A percentile compares a stretch with the other conserved stretches of the same genome.
These are phyloP conservation scores for Fusarium fujikuroi DNA, from an alignment of 2,329 filamentous ascomycete species.

Conservation along the genomic window DNA sequence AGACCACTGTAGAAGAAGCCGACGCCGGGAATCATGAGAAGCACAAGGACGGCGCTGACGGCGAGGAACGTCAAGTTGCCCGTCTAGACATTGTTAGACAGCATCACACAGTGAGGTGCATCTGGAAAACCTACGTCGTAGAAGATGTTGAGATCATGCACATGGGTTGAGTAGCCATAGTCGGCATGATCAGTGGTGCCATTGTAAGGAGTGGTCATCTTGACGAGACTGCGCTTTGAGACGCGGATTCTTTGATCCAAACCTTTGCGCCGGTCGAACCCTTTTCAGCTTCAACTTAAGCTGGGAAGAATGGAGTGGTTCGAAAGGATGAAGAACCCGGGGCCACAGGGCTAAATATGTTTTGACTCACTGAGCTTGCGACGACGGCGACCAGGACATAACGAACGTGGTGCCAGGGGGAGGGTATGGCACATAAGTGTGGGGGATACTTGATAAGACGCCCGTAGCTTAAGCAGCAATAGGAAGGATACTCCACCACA, in stretches of 20 bases:
- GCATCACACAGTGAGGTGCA: background rate
- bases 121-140: constrained; percentile 71
- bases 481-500: constrained; percentile 18
- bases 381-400: constrained; percentile 17
- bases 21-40: constrained; percentile 93
- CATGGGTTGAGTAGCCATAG: constrained; percentile 60
- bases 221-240: constrained; percentile 20
- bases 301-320: constrained; percentile 21
- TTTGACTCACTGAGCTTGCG: constrained; percentile 16
- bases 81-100: constrained; percentile 58
- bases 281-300: constrained; percentile 22
- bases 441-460: constrained; percentile 44
- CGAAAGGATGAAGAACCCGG: constrained; percentile 17
- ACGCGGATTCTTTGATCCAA: constrained; percentile 24
- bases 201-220: constrained; percentile 57
- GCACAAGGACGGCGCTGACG: constrained; percentile 78
- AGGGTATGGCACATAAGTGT: constrained; percentile 37
- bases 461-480: constrained; percentile 33
- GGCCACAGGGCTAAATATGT: constrained; percentile 38
- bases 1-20: constrained; percentile 96
- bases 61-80: constrained; percentile 88
- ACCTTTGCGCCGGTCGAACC: constrained; percentile 9
- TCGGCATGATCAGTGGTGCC: constrained; percentile 62
- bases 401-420: constrained; percentile 23
- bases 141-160: constrained; percentile 83